phyloP scores from a whole-genome alignment of 495 filamentous ascomycete genomes.

The Neurospora sp. region DNA sequence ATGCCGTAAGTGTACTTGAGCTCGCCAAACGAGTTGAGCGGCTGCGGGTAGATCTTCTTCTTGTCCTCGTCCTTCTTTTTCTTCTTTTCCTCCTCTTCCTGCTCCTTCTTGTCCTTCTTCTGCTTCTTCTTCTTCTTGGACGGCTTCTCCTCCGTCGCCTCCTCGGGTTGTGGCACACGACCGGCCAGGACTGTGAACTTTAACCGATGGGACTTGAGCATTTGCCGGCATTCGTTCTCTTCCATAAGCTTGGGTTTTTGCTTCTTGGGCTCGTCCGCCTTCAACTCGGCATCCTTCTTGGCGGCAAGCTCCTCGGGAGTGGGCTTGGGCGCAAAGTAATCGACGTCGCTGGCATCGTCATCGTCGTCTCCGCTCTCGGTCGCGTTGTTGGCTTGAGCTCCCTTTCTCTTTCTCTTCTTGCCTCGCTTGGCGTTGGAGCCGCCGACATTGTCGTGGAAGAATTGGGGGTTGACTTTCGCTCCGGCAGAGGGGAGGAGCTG shows the following conservation, averaged over 20 bases:
- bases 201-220: conserved; percentile 75
- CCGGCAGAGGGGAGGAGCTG: conserved; percentile 41
- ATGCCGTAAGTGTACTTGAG: conserved; percentile 60
- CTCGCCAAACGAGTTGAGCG: conserved; percentile 67
- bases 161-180: conserved; percentile 14
- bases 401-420: conserved; percentile 41
- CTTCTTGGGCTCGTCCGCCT: conserved; percentile 13
- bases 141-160: conserved; percentile 22
- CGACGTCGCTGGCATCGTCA: conserved; percentile 27
- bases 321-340: conserved; percentile 39
- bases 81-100: conserved; percentile 43
- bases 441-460: conserved; percentile 35
- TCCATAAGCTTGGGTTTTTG: conserved; percentile 27
- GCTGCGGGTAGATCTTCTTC: conserved; percentile 60
- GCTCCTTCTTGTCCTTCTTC: conserved; percentile 41
- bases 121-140: conserved; percentile 33
- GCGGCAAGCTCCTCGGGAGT: conserved; percentile 7
- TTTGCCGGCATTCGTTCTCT: conserved; percentile 58
- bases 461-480: conserved; percentile 35
- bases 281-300: conserved; percentile 5
- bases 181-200: conserved; percentile 64
- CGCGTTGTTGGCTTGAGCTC: conserved; percentile 13
- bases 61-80: conserved; percentile 33
- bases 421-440: conserved; percentile 15
- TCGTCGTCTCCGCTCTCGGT: conserved; percentile 16